Evolutionary conservation across 140 eudicot species (phyloP).

Genomic region (Stevia rebaudiana): DNA sequence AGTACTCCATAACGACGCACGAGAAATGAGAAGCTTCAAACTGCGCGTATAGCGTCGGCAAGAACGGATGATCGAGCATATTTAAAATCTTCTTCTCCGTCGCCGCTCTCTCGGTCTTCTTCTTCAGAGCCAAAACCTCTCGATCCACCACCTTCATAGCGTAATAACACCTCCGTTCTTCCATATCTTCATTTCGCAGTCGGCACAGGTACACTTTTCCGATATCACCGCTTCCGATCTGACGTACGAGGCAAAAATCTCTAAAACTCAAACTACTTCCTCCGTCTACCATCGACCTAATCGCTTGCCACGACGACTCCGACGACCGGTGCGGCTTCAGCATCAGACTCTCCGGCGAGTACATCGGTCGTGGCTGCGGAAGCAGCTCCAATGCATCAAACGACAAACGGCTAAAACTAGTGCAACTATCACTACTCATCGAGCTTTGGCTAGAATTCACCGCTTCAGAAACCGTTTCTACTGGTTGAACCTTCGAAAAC

Average conservation of each 20-base stretch:
- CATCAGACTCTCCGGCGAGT: slow-evolving; percentile 40
- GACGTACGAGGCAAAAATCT: slow-evolving; percentile 68
- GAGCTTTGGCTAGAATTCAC: slow-evolving; percentile 43
- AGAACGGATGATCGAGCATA: slow-evolving; percentile 84
- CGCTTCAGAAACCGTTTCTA: slow-evolving; percentile 17
- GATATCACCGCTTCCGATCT: slow-evolving; percentile 88
- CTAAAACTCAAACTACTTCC: slow-evolving; percentile 42
- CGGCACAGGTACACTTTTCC: slow-evolving; percentile 77
- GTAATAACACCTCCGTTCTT: slow-evolving; percentile 29
- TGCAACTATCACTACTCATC: slow-evolving; percentile 59
- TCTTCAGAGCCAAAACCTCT: slow-evolving; percentile 60
- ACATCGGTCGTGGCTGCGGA: slow-evolving; percentile 21
- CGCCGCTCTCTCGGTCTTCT: slow-evolving; percentile 65
- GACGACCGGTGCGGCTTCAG: slow-evolving; percentile 78
- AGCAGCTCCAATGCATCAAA: slow-evolving; percentile 44
- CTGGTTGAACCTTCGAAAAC: slow-evolving; percentile 16
- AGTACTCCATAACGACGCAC: slow-evolving; percentile 86
- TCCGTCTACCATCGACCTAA: slow-evolving; percentile 29
- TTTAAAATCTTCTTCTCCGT: slow-evolving; percentile 71
- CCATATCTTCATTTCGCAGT: slow-evolving; percentile 37
- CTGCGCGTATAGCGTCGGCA: slow-evolving; percentile 75
- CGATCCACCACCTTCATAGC: slow-evolving; percentile 92
- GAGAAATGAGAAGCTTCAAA: slow-evolving; percentile 80
- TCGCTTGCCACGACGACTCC: slow-evolving; percentile 67
- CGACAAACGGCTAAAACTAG: slow-evolving; percentile 68